Percentiles rank a stretch among this genome's conserved stretches.
Evolutionary conservation across 2,329 filamentous ascomycete genomes (phyloP).

Genomic region (Cytospora schulzeri): DNA sequence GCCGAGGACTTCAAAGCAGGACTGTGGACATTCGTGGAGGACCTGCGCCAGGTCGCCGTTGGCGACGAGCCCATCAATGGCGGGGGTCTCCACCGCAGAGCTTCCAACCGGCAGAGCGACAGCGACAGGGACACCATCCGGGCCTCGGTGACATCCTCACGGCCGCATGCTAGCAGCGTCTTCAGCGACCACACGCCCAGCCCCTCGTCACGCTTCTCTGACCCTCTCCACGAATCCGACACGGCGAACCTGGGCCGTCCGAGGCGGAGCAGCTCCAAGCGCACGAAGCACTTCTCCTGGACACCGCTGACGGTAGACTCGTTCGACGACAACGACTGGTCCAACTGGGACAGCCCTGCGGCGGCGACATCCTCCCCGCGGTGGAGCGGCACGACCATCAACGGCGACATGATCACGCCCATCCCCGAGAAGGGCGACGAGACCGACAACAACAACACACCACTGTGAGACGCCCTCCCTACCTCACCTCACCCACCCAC

Average conservation of each 20-base stretch:
- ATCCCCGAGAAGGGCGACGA: conserved; percentile 52
- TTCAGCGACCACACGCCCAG: conserved; percentile 41
- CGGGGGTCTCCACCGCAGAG: conserved; percentile 29
- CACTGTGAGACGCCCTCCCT: conserved; percentile 48
- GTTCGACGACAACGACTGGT: conserved; percentile 65
- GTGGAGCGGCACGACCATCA: conserved; percentile 65
- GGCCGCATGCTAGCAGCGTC: conserved; percentile 46
- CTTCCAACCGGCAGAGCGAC: conserved; percentile 22
- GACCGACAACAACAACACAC: conserved; percentile 37
- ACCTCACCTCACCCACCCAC: not conserved
- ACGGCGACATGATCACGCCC: conserved; percentile 47
- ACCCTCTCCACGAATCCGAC: conserved; percentile 23
- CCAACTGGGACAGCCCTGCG: conserved; percentile 63
- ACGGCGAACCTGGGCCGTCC: conserved; percentile 24
- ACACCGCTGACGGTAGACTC: conserved; percentile 59
- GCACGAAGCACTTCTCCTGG: conserved; percentile 61
- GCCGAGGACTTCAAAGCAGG: conserved; percentile 88
- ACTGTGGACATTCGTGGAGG: conserved; percentile 92
- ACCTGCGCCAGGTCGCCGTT: conserved; percentile 91
- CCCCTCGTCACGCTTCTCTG: conserved; percentile 27
- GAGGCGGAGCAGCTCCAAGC: conserved; percentile 34
- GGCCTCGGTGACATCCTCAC: conserved; percentile 41
- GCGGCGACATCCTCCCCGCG: conserved; percentile 45
- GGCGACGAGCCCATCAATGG: conserved; percentile 84
- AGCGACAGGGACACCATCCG: conserved; percentile 51